Evolutionary conservation across 495 filamentous ascomycete species (phyloP).

Genomic region (Xylaria curta): DNA sequence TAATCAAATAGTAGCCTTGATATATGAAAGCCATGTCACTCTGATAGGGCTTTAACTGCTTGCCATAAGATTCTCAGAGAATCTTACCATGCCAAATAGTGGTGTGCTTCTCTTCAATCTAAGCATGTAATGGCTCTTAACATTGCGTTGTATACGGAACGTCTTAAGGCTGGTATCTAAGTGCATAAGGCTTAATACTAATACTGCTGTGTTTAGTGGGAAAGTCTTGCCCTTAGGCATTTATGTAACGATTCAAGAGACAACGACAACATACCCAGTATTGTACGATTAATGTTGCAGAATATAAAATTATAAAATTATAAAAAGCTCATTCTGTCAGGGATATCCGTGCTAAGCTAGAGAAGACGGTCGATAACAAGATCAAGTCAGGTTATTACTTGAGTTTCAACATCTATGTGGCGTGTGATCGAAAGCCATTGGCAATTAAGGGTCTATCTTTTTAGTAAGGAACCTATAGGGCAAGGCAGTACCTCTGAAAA

Average conservation of each 20-base stretch:
- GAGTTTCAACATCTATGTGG: too few relatives aligned
- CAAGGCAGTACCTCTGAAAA: too few relatives aligned
- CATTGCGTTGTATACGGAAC: neutral
- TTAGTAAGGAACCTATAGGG: too few relatives aligned
- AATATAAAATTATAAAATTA: neutral
- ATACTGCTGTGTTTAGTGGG: neutral
- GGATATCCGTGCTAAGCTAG: too few relatives aligned
- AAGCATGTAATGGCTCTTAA: neutral
- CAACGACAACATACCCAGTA: neutral
- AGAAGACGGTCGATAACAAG: too few relatives aligned
- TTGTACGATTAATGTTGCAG: neutral
- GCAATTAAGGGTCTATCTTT: too few relatives aligned
- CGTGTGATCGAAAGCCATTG: too few relatives aligned
- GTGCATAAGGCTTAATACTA: neutral
- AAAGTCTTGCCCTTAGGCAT: neutral
- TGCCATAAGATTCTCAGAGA: neutral
- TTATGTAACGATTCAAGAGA: neutral
- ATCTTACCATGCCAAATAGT: neutral
- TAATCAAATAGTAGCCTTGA: slow-evolving; percentile 33
- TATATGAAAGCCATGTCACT: neutral
- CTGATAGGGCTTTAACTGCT: neutral
- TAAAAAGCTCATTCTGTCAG: too few relatives aligned
- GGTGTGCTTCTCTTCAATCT: neutral
- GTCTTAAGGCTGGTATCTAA: neutral
- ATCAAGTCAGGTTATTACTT: too few relatives aligned